Conservation (phyloP, 2,329 filamentous ascomycete species). For the Fusarium humuli region DNA sequence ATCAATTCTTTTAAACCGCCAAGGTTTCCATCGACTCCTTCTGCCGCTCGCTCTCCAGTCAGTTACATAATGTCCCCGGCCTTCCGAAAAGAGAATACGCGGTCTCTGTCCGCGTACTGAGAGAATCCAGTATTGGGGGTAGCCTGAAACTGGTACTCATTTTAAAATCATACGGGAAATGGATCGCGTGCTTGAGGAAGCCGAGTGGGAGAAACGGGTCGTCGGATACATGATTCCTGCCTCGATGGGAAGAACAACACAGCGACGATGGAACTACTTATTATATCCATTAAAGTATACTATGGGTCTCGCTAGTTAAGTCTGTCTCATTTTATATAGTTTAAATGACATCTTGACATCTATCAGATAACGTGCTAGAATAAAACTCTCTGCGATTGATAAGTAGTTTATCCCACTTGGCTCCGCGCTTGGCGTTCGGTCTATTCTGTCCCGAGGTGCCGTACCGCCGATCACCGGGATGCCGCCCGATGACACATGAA, state of each 20-base stretch:
- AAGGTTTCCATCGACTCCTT: background rate
- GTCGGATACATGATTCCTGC: background rate
- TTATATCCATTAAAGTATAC: background rate
- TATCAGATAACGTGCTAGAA: background rate
- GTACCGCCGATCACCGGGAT: background rate
- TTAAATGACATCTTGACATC: background rate
- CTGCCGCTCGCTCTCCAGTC: background rate
- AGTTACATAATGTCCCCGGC: background rate
- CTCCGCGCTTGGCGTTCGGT: background rate
- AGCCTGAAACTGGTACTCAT: background rate
- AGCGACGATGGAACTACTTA: background rate
- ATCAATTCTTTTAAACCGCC: constrained; percentile 33
- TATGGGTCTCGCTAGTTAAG: background rate
- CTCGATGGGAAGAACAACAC: background rate
- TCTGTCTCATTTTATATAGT: background rate
- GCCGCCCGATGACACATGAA: background rate
- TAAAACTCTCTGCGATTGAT: background rate
- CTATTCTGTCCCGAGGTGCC: background rate
- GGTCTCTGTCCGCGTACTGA: background rate
- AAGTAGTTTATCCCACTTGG: background rate
- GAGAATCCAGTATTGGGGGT: no score
- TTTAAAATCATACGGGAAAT: background rate
- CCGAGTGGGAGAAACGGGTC: background rate
- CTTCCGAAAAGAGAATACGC: background rate
- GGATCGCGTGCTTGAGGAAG: background rate